phyloP scores from a whole-genome alignment of 163 green algal species.

The Picocystis sp. region DNA sequence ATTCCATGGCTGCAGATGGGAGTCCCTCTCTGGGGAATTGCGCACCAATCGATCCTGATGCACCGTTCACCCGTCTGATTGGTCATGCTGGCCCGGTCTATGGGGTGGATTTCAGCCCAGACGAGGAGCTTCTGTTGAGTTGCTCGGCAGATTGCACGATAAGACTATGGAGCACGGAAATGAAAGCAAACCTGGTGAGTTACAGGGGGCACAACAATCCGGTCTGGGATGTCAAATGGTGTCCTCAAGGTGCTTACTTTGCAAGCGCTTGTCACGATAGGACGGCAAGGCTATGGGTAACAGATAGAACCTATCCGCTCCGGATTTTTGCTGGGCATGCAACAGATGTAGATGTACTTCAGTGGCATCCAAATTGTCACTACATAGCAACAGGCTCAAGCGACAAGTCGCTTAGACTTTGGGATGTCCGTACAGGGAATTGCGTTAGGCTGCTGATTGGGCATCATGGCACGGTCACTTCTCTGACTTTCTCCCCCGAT shows the following conservation, averaged over 20 bases:
- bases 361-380: slow-evolving; percentile 82
- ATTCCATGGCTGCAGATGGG: too few species aligned
- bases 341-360: slow-evolving; percentile 66
- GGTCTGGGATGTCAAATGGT: slow-evolving; percentile 56
- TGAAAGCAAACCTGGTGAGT: slow-evolving; percentile 29
- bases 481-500: slow-evolving; percentile 56
- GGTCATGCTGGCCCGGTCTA: slow-evolving; percentile 53
- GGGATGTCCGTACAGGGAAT: slow-evolving; percentile 60
- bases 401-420: slow-evolving; percentile 60
- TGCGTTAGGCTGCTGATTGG: slow-evolving; percentile 46
- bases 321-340: slow-evolving; percentile 67
- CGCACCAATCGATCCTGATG: neutral
- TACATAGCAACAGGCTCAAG: slow-evolving; percentile 71
- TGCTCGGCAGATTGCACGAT: slow-evolving; percentile 41
- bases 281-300: slow-evolving; percentile 72
- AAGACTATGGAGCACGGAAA: slow-evolving; percentile 61
- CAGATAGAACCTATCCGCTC: slow-evolving; percentile 51
- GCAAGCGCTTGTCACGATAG: slow-evolving; percentile 58
- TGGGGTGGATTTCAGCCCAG: slow-evolving; percentile 42
- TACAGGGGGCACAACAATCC: slow-evolving; percentile 48
- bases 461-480: slow-evolving; percentile 23
- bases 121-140: slow-evolving; percentile 52
- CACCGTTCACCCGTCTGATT: slow-evolving; percentile 13
- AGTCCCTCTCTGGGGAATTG: neutral
- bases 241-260: slow-evolving; percentile 60